Evolutionary conservation across 2,329 filamentous ascomycete species (phyloP).

Genomic region (Diplodia scrobiculata): DNA sequence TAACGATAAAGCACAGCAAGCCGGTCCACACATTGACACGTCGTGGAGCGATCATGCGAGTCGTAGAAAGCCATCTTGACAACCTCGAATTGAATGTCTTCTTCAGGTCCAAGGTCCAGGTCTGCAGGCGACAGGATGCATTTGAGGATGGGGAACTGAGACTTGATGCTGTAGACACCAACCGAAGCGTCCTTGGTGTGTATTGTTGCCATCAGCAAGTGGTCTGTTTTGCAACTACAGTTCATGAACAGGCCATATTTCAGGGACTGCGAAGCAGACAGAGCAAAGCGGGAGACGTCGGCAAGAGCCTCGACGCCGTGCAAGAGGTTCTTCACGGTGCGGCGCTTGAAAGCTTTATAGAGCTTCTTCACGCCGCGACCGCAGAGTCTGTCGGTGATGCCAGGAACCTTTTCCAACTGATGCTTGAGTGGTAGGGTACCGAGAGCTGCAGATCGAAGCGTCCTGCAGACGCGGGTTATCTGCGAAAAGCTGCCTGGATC

Average conservation of each 20-base stretch:
- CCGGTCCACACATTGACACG: constrained; percentile 12
- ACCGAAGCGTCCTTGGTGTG: constrained; percentile 1
- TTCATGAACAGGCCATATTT: constrained; percentile 18
- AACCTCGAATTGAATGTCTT: constrained; percentile 19
- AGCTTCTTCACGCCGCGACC: constrained; percentile 1
- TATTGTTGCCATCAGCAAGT: constrained; percentile 19
- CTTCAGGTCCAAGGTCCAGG: constrained; percentile 5
- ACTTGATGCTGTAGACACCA: constrained; percentile 20
- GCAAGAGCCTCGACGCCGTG: constrained; percentile 7
- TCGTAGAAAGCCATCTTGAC: constrained; percentile 23
- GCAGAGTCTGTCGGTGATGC: constrained; percentile 13
- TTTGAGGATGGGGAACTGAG: constrained; percentile 16
- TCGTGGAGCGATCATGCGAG: not conserved
- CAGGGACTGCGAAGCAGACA: constrained; percentile 5
- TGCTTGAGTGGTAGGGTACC: constrained; percentile 31
- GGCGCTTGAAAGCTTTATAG: not conserved
- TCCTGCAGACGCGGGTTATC: constrained; percentile 32
- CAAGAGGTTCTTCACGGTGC: constrained; percentile 2
- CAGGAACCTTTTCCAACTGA: constrained; percentile 32
- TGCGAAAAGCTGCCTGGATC: constrained; percentile 35
- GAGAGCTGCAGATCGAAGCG: constrained; percentile 34
- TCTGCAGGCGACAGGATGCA: constrained; percentile 18
- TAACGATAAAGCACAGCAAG: constrained; percentile 26
- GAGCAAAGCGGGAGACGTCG: constrained; percentile 3
- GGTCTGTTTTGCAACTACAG: constrained; percentile 13